A percentile compares a stretch with the other conserved stretches of the same genome.
phyloP scores from a whole-genome alignment of 495 filamentous ascomycete genomes.

The Neurospora sp. region DNA sequence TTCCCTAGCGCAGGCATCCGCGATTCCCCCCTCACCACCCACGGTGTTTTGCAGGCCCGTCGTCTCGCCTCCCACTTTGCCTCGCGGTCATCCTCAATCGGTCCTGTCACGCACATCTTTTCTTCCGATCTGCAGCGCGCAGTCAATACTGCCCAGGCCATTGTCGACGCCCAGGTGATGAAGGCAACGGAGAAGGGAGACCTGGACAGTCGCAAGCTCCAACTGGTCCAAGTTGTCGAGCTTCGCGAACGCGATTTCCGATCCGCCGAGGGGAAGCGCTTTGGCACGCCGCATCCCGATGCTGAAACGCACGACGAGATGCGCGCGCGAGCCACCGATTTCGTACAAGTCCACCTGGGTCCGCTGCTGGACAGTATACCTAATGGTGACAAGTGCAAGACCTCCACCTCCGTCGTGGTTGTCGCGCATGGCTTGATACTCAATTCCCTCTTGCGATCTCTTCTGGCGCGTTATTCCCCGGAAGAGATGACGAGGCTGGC shows the following conservation, averaged over 20 bases:
- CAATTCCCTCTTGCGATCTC: slow-evolving; percentile 50
- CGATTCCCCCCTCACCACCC: slow-evolving; percentile 72
- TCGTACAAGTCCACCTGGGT: slow-evolving; percentile 50
- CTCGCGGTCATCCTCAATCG: slow-evolving; percentile 25
- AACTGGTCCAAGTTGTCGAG: slow-evolving; percentile 39
- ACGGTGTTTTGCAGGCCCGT: slow-evolving; percentile 67
- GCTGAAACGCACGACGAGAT: slow-evolving; percentile 57
- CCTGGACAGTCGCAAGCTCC: neutral
- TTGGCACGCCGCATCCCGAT: slow-evolving; percentile 15
- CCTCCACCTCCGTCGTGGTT: slow-evolving; percentile 40
- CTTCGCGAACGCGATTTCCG: slow-evolving; percentile 68
- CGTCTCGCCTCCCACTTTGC: slow-evolving; percentile 53
- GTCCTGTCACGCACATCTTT: slow-evolving; percentile 52
- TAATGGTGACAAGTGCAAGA: slow-evolving; percentile 4
- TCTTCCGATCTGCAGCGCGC: slow-evolving; percentile 74
- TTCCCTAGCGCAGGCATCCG: slow-evolving; percentile 59
- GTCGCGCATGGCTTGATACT: slow-evolving; percentile 79
- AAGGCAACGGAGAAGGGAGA: neutral
- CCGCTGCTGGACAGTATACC: slow-evolving; percentile 38
- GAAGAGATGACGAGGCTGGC: slow-evolving; percentile 10
- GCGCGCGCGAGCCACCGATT: slow-evolving; percentile 47
- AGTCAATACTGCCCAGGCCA: slow-evolving; percentile 54
- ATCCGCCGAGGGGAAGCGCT: slow-evolving; percentile 53
- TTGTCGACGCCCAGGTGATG: slow-evolving; percentile 43
- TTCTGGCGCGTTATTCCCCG: slow-evolving; percentile 34